phyloP scores from a whole-genome alignment of 495 filamentous ascomycete genomes.

The Aspergillus steynii region DNA sequence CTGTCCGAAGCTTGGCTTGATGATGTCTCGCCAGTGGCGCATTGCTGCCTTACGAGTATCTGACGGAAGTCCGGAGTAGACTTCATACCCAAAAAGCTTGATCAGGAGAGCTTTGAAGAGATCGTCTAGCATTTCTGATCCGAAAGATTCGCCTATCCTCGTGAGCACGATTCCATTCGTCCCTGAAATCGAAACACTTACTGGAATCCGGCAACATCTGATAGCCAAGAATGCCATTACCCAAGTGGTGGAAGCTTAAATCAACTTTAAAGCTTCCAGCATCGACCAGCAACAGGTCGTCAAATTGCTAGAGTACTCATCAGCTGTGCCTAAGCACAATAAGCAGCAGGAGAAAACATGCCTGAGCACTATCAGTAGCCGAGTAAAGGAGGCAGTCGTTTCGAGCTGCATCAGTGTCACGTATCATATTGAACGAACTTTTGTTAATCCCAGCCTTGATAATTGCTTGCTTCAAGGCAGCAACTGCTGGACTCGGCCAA shows the following conservation, averaged over 20 bases:
- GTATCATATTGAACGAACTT: no score
- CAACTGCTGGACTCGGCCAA: no score
- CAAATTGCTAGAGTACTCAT: background rate
- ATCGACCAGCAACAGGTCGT: background rate
- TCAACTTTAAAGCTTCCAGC: background rate
- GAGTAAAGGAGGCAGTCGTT: background rate
- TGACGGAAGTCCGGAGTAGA: constrained; percentile 8
- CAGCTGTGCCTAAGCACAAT: background rate
- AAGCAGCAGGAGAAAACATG: background rate
- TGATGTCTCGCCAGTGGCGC: constrained; percentile 22
- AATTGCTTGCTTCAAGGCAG: no score
- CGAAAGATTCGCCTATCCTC: constrained; percentile 48
- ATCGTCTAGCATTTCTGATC: constrained; percentile 53
- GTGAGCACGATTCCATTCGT: background rate
- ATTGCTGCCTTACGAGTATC: constrained; percentile 1
- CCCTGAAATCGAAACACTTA: no score
- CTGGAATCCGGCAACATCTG: no score
- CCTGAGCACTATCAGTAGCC: no score
- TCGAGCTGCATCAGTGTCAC: no score
- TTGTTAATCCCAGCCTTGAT: no score
- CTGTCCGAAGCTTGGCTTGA: constrained; percentile 21
- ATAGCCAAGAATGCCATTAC: no score
- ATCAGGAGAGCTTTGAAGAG: constrained; percentile 45
- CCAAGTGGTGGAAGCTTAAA: no score
- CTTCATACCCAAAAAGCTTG: constrained; percentile 18